phyloP scores from a whole-genome alignment of 805 yeast genomes.

The Saturnispora halmiae region DNA sequence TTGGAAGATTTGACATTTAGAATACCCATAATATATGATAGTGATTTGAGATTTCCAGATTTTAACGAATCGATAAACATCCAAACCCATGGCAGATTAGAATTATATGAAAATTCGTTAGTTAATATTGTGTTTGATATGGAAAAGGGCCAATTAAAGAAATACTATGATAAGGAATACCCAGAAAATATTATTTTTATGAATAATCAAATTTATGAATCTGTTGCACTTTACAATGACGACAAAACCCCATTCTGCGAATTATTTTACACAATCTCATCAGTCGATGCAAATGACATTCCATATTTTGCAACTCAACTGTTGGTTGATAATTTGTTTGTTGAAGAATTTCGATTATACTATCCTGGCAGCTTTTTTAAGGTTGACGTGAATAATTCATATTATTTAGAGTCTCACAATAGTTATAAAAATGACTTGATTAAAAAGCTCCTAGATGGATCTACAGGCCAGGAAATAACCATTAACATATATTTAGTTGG shows the following conservation, averaged over 20 bases:
- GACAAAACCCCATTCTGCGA: slow-evolving; percentile 20
- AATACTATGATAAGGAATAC: slow-evolving; percentile 7
- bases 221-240: slow-evolving; percentile 25
- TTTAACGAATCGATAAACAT: slow-evolving; percentile 45
- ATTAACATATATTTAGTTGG: slow-evolving; percentile 10
- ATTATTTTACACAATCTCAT: slow-evolving; percentile 28
- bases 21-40: slow-evolving; percentile 36
- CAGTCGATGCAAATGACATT: slow-evolving; percentile 40
- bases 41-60: slow-evolving; percentile 54
- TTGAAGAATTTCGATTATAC: slow-evolving; percentile 22
- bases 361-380: slow-evolving; percentile 19
- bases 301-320: slow-evolving; percentile 42
- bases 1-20: slow-evolving; percentile 34
- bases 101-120: slow-evolving; percentile 16
- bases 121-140: slow-evolving; percentile 19
- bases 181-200: slow-evolving; percentile 16
- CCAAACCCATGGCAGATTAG: slow-evolving; percentile 36
- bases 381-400: background rate
- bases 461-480: background rate
- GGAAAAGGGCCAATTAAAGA: slow-evolving; percentile 11
- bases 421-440: background rate
- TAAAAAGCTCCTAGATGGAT: background rate
- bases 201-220: slow-evolving; percentile 15
- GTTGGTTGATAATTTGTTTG: slow-evolving; percentile 24
- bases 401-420: background rate